These are phyloP conservation scores for Penicillium manginii DNA, from an alignment of 495 filamentous ascomycete species.

Conservation along the genomic window DNA sequence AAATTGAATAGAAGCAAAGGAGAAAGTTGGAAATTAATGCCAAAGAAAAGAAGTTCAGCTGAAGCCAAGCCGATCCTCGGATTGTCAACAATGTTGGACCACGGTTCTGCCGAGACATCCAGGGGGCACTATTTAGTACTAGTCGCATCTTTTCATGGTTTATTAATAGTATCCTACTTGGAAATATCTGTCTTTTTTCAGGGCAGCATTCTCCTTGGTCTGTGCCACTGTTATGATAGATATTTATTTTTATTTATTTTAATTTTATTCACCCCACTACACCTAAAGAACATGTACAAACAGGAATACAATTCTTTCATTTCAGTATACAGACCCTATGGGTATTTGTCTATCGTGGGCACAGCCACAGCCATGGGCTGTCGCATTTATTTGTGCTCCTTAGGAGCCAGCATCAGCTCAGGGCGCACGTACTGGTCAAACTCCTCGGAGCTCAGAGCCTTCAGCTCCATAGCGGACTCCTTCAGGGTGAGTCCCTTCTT, in stretches of 20 bases:
- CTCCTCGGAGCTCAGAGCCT: conserved; percentile 86
- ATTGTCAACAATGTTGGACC: background rate
- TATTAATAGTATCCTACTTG: too few species aligned
- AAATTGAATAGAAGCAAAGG: background rate
- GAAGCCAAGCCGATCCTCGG: background rate
- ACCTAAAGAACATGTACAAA: too few species aligned
- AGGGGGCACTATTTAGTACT: conserved; percentile 1
- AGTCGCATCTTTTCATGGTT: too few species aligned
- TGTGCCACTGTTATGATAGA: too few species aligned
- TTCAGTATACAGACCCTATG: conserved; percentile 33
- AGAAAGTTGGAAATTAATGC: background rate
- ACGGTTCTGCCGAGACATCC: background rate
- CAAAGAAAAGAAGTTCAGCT: background rate
- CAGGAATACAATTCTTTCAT: conserved; percentile 15
- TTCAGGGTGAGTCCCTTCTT: conserved; percentile 96
- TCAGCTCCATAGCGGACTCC: conserved; percentile 89
- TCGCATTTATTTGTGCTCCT: conserved; percentile 59
- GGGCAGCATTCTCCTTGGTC: too few species aligned
- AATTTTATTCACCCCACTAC: background rate
- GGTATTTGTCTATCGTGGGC: conserved; percentile 25
- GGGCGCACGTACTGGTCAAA: conserved; percentile 90
- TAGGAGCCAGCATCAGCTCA: conserved; percentile 95
- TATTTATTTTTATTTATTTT: too few species aligned
- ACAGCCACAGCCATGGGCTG: too few species aligned
- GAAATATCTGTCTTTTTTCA: too few species aligned